phyloP scores from a whole-genome alignment of 768 basidiomycete genomes.

The Multifurca ochricompacta region DNA sequence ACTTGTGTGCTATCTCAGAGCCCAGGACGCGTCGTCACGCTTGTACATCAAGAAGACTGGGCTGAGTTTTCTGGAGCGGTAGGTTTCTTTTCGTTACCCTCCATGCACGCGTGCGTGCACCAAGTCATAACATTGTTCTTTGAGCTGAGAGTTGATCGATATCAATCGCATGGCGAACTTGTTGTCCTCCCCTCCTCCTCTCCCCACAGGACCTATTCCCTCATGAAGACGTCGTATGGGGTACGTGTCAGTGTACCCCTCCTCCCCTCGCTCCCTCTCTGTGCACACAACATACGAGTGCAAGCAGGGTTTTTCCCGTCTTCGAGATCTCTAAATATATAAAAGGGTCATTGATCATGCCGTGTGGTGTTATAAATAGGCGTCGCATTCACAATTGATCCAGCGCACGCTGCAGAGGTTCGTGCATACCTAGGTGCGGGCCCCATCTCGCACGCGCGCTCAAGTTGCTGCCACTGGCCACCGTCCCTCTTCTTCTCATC shows the following conservation, averaged over 20 bases:
- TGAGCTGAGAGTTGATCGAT: too few species aligned
- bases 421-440: conserved; percentile 71
- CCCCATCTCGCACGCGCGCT: too few species aligned
- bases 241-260: conserved; percentile 29
- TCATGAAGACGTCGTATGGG: conserved; percentile 81
- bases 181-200: conserved; percentile 8
- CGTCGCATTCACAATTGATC: conserved; percentile 83
- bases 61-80: conserved; percentile 63
- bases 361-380: conserved; percentile 49
- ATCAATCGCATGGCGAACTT: too few species aligned
- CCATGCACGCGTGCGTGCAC: too few species aligned
- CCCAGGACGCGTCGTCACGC: conserved; percentile 85
- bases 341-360: too few species aligned
- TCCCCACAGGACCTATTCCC: conserved; percentile 53
- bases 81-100: conserved; percentile 21
- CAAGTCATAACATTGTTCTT: too few species aligned
- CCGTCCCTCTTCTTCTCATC: background rate
- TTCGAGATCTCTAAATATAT: too few species aligned
- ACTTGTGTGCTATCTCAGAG: conserved; percentile 36
- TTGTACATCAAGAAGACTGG: conserved; percentile 88
- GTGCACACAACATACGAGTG: too few species aligned
- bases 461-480: background rate
- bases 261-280: background rate
- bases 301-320: too few species aligned
- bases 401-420: conserved; percentile 63